A percentile compares a stretch with the other conserved stretches of the same genome.
Conservation (phyloP, 2,329 filamentous ascomycete genomes). For the Trichoderma endophyticum region DNA sequence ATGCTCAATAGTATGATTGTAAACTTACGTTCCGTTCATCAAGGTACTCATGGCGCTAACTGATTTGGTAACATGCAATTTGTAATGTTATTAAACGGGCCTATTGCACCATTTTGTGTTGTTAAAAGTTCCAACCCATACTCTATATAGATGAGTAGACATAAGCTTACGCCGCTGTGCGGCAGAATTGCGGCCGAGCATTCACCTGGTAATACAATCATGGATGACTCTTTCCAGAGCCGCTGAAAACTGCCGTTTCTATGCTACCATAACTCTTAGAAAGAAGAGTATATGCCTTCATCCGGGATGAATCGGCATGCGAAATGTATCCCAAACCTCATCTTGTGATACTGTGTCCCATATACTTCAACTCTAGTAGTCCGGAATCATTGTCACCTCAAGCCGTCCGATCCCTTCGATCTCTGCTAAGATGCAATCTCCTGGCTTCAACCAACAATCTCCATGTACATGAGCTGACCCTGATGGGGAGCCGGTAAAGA, state of each 20-base stretch:
- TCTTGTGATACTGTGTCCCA: background rate
- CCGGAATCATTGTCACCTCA: background rate
- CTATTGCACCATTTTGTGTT: background rate
- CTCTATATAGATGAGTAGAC: background rate
- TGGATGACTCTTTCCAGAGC: background rate
- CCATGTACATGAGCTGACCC: background rate
- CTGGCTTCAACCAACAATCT: background rate
- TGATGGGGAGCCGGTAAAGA: background rate
- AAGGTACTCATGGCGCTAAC: background rate
- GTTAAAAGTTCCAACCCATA: background rate
- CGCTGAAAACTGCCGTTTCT: background rate
- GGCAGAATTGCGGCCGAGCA: background rate
- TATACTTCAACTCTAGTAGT: background rate
- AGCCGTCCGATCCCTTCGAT: background rate
- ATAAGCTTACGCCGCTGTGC: background rate
- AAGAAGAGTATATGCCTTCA: background rate
- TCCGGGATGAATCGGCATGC: background rate
- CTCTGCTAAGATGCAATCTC: background rate
- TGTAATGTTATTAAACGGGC: background rate
- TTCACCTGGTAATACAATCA: background rate
- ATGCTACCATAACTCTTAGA: background rate
- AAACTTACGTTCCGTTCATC: background rate
- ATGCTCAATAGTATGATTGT: background rate
- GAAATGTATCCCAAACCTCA: background rate
- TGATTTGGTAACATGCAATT: background rate